Base-by-base conservation (phyloP, 2,329 filamentous ascomycete species). In the Sphaerulina vaccinii region DNA sequence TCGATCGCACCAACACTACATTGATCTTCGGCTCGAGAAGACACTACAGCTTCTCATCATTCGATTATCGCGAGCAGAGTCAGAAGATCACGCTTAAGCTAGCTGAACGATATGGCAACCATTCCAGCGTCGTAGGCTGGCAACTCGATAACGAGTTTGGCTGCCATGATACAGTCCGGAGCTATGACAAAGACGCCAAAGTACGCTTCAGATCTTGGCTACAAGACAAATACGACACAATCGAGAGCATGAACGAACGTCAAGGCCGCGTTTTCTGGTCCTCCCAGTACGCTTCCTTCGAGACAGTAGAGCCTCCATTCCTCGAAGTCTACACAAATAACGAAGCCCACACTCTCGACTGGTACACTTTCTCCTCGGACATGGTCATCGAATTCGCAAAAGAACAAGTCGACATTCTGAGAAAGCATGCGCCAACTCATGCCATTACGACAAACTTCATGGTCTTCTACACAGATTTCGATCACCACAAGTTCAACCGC, bases 141-240 rank as follows among this genome's bases (percentile, higher is more conserved):
- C 60, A 61, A 36, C 48, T 62, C 3, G 60, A 62, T 44, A 62
- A 62, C 18, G 60, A 62, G 38, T 62, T 62, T 40, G 60, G 60
- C 27, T 62, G 60, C 21, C 60, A 62, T 38, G 59, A 61, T 33
- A 62, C 60, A 2, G 60, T 62, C 1, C 50, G 59, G 6, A 57
- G 57, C 37, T 62, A 62, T 37, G 60, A 62, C 23, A 50, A 58
- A 8, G 55, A 62, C 21, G 60, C 60, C n/a, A 57, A 56, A 11
- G 56, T 24, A 6, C 54, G 60, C n/a, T 62, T 61, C 43, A 47
- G 58, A 22, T 48, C 49, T 2, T 62, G 60, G 60, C 39, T 62
- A 3, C n/a, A 58, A 38, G 23, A 56, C n/a, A 62, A 60, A n/a
- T 62, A 62, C 27, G 45, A 22, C 1, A 61, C 58, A 8, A 60